Evolutionary conservation across 192 early-diverging fungal genomes (phyloP).

Genomic region (Linnemannia hyalina): DNA sequence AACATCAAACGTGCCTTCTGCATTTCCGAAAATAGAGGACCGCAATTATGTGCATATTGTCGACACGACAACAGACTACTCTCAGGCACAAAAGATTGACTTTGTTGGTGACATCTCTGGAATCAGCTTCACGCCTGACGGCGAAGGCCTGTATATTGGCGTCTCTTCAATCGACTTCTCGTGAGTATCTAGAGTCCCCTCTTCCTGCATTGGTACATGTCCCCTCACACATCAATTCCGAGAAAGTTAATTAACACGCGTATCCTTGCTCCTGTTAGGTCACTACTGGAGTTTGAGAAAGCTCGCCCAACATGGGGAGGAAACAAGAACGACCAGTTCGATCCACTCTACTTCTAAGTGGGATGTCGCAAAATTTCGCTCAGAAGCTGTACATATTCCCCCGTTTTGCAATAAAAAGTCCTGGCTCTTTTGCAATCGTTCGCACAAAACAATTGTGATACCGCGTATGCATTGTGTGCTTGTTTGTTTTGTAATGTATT

Average conservation of each 20-base stretch:
- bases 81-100: constrained; percentile 43
- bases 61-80: constrained; percentile 36
- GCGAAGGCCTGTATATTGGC: constrained; percentile 35
- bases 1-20: not conserved
- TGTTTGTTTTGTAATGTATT: not conserved
- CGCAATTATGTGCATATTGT: constrained; percentile 44
- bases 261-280: constrained; percentile 5
- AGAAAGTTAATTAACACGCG: not conserved
- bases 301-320: not conserved
- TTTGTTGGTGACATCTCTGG: constrained; percentile 51
- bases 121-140: constrained; percentile 46
- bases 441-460: not conserved
- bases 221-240: not conserved
- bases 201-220: not conserved
- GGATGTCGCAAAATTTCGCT: not conserved
- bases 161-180: constrained; percentile 42
- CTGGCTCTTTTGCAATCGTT: not conserved
- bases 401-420: not conserved
- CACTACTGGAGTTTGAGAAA: constrained; percentile 44
- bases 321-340: not conserved
- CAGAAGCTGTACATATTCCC: not conserved
- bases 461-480: not conserved
- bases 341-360: not conserved
- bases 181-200: constrained; percentile 3
- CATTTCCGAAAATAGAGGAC: constrained; percentile 28